Conservation (phyloP, 2,329 filamentous ascomycete genomes). For the Colletotrichum graminicola region DNA sequence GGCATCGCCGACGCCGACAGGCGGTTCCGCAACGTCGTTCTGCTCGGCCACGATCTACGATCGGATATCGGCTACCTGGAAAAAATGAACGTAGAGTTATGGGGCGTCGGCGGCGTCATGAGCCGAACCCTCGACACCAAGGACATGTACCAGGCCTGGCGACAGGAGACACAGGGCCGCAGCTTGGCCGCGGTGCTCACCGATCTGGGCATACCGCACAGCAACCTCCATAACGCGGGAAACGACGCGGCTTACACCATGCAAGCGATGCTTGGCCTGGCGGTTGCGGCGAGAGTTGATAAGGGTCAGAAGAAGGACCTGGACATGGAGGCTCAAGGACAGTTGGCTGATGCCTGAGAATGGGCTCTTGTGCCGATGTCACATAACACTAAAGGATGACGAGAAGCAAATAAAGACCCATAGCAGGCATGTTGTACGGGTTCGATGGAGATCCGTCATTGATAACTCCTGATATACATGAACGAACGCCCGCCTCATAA, state of each 20-base stretch:
- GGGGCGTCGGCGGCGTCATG: constrained; percentile 64
- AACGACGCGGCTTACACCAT: constrained; percentile 42
- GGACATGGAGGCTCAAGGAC: not conserved
- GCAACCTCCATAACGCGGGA: constrained; percentile 43
- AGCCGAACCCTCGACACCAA: constrained; percentile 79
- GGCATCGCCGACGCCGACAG: constrained; percentile 11
- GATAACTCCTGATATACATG: not conserved
- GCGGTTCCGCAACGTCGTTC: constrained; percentile 66
- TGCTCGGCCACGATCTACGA: constrained; percentile 79
- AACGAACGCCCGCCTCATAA: constrained; percentile 16
- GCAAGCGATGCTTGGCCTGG: constrained; percentile 44
- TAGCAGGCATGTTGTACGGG: not conserved
- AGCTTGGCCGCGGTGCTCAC: constrained; percentile 72
- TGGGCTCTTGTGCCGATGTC: not conserved
- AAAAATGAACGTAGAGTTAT: constrained; percentile 69
- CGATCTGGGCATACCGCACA: constrained; percentile 31
- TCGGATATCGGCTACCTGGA: constrained; percentile 69
- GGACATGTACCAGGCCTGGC: constrained; percentile 74
- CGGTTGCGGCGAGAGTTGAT: constrained; percentile 43
- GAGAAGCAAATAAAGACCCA: not conserved
- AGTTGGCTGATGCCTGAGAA: not conserved
- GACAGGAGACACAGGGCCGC: constrained; percentile 63
- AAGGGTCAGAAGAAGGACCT: not conserved
- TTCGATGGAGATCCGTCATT: not conserved
- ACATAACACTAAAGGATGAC: not conserved